Evolutionary conservation across 2,329 filamentous ascomycete genomes (phyloP), one percentile per base, ranked within the genome.

Genomic region (Botryotinia narcissicola): DNA sequence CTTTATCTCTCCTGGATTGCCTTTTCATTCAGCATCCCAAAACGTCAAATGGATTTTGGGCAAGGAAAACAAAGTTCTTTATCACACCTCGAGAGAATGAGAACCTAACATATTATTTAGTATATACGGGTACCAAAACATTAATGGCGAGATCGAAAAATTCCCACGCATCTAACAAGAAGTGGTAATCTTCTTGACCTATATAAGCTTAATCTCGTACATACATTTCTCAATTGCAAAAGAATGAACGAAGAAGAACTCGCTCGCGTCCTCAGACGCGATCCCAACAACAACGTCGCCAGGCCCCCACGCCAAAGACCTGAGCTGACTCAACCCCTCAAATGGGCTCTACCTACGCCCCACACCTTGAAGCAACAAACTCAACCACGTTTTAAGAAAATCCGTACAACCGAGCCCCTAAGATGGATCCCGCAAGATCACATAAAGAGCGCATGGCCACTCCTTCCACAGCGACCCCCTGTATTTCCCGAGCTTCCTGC

Each of bases 281-380:
- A 69, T 40, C 66, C 66, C 4, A 44, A 42, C 16, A 69, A 57
- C 10, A 69, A 69, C n/a, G n/a, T 44, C 22, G n/a, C n/a, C 10
- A 51, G 37, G 14, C 48, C 48, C 10, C 2, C 1, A 57, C 32
- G 22, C 9, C 20, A 18, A 57, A 40, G 35, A 57, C 66, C 66
- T 3, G 3, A 22, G 7, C 2, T 14, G 1, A 69, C 66, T 3
- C 35, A 42, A 22, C 48, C 66, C 7, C 12, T 42, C 5, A 22
- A 4, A 3, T 42, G 37, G 66, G 22, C 1, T 42, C 2, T 0
- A n/a, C 0, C 0, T 3, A 20, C 20, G 18, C 51, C 42, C 14
- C 12, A 32, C 42, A 35, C 18, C n/a, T 3, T 18, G 14, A 57
- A 57, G 51, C 51, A 57, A 57, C 3, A 3, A 29, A 29, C 1